Base-by-base conservation (phyloP, 2,329 filamentous ascomycete genomes). In the Botrytis squamosa region DNA sequence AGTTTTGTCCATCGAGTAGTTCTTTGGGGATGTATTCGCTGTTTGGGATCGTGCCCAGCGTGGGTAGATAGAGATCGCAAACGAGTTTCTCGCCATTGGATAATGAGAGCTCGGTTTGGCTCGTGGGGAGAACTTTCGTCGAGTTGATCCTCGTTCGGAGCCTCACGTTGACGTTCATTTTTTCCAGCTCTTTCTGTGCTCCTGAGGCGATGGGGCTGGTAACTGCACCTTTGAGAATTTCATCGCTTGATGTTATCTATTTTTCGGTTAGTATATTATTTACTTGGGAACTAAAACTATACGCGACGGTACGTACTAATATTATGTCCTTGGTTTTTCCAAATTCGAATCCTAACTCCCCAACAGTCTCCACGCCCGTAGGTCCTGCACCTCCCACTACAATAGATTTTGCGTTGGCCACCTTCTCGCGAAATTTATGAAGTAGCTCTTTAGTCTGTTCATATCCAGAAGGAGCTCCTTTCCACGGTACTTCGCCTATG, bases 31-130 rank as follows among this genome's bases (percentile, higher is more conserved):
- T 76, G 79, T 85, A 90, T 59, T 85, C 85, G 8, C 86, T 85
- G 80, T 90, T 90, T 63, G 88, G 86, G 33, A 82, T 78, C 59
- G 89, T 80, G 46, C 89, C 89, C 77, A 86, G 85, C 6, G 88
- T 88, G 9, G 88, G 85, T 38, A 90, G 82, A 80, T 88, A 88
- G n/a, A 88, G 74, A 77, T 90, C 88, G 2, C 87, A 88, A 12
- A 81, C 76, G 74, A 89, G 77, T 68, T 80, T 85, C 75, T 85
- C 83, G 75, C 86, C 86, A 74, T 81, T 82, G 49, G 81, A 81
- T 12, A 90, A 83, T 55, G 79, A 79, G 33, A 90, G 82, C 77
- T 86, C 84, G 4, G 85, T 87, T 80, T 84, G 85, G 73, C 85
- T 86, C 74, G 84, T 82, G 2, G 80, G 76, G 57, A 83, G 77